Evolutionary conservation across 1,284 basidiomycete species (phyloP).

Genomic region (Athelia psychrophila): DNA sequence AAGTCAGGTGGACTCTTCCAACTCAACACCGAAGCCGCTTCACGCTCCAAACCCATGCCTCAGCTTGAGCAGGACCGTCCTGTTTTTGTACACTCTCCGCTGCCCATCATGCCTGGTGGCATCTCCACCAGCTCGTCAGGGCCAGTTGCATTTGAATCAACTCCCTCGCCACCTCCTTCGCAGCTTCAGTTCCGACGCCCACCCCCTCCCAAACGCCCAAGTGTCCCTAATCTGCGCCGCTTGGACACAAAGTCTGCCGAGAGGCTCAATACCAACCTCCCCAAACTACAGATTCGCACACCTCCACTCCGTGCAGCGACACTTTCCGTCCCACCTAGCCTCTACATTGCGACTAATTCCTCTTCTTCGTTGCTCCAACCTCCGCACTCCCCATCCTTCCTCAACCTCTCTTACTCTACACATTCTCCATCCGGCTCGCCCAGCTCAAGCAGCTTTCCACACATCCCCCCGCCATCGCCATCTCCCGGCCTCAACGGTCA

Average conservation of each 20-base stretch:
- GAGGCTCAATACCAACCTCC: slow-evolving; percentile 41
- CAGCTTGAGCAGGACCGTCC: slow-evolving; percentile 49
- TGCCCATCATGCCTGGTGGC: slow-evolving; percentile 36
- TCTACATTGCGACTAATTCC: slow-evolving; percentile 8
- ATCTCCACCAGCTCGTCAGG: slow-evolving; percentile 27
- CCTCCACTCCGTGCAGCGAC: slow-evolving; percentile 55
- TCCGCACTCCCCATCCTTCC: slow-evolving; percentile 59
- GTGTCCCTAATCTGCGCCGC: slow-evolving; percentile 56
- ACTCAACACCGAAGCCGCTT: slow-evolving; percentile 56
- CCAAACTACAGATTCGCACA: slow-evolving; percentile 59
- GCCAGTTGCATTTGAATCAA: slow-evolving; percentile 31
- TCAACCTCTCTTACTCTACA: slow-evolving; percentile 54
- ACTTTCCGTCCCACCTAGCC: slow-evolving; percentile 47
- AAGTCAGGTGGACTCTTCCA: slow-evolving; percentile 42
- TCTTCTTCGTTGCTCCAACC: slow-evolving; percentile 28
- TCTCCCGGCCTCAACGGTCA: slow-evolving; percentile 25
- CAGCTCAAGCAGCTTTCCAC: slow-evolving; percentile 21
- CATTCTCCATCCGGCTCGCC: slow-evolving; percentile 53
- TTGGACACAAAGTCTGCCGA: slow-evolving; percentile 59
- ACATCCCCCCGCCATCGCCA: slow-evolving; percentile 14
- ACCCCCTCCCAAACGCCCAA: slow-evolving; percentile 53
- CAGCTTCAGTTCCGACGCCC: slow-evolving; percentile 55
- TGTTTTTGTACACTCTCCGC: slow-evolving; percentile 27
- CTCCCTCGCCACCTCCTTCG: slow-evolving; percentile 66
- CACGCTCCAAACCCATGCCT: slow-evolving; percentile 46